A percentile compares a stretch with the other conserved stretches of the same genome.
Conservation (phyloP, 2,329 filamentous ascomycete genomes). For the Monilinia fructigena region DNA sequence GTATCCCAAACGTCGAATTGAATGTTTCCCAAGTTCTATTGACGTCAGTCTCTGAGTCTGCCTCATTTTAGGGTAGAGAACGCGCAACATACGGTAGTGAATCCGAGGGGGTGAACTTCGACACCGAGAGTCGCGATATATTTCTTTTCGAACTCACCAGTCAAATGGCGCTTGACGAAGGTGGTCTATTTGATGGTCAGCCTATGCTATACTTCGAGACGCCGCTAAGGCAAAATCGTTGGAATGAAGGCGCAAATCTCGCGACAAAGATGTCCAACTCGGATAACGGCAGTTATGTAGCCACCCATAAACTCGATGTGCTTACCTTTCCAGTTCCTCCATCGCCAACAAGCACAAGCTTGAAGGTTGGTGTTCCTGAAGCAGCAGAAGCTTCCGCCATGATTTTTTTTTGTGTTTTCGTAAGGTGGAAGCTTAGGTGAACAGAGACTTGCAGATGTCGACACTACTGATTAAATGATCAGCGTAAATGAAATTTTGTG, state of each 20-base stretch:
- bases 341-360: slow-evolving; percentile 99
- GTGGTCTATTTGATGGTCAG: slow-evolving; percentile 68
- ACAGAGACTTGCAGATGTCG: slow-evolving; percentile 29
- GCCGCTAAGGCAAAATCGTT: slow-evolving; percentile 29
- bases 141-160: slow-evolving; percentile 99
- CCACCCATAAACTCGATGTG: slow-evolving; percentile 2
- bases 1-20: slow-evolving; percentile 99
- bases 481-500: slow-evolving; percentile 9
- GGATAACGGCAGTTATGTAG: slow-evolving; percentile 19
- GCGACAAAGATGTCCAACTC: slow-evolving; percentile 23
- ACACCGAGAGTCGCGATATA: slow-evolving; percentile 99
- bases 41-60: slow-evolving; percentile 9
- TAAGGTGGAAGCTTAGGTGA: slow-evolving; percentile 32
- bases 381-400: slow-evolving; percentile 60
- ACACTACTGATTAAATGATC: slow-evolving; percentile 14
- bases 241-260: slow-evolving; percentile 31
- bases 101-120: slow-evolving; percentile 96
- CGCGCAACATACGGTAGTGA: slow-evolving; percentile 80
- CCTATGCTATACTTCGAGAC: slow-evolving; percentile 24
- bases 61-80: neutral
- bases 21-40: slow-evolving; percentile 85
- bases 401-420: slow-evolving; percentile 38
- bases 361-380: slow-evolving; percentile 77
- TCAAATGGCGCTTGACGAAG: slow-evolving; percentile 99
- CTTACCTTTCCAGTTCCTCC: slow-evolving; percentile 98